These are phyloP conservation scores for Aspergillus cejpii DNA, from an alignment of 2,329 filamentous ascomycete species.

Conservation along the genomic window DNA sequence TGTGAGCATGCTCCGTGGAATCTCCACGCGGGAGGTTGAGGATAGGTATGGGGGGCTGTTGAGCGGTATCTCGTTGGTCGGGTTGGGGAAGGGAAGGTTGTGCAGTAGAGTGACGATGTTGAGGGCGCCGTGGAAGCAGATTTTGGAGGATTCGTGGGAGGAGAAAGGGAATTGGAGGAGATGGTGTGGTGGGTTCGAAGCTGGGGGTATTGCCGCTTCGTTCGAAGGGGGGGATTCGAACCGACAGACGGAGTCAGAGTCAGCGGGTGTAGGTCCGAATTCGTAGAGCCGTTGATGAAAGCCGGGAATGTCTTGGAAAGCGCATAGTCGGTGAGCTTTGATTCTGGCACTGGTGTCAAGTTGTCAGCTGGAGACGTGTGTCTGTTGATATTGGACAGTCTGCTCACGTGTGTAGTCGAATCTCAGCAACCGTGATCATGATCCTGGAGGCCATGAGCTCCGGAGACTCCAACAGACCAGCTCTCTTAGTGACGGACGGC, in stretches of 20 bases:
- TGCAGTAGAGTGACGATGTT: slow-evolving; percentile 24
- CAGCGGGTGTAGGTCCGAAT: slow-evolving; percentile 9
- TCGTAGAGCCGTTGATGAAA: slow-evolving; percentile 21
- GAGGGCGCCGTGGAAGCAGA: slow-evolving; percentile 25
- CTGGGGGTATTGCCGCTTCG: not conserved
- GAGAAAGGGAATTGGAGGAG: slow-evolving; percentile 17
- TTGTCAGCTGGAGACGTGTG: not conserved
- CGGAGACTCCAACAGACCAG: slow-evolving; percentile 4
- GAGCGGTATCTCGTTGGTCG: slow-evolving; percentile 6
- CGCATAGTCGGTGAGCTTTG: slow-evolving; percentile 26
- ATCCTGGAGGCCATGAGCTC: slow-evolving; percentile 20
- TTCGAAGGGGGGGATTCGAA: not conserved
- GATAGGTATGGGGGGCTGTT: slow-evolving; percentile 6
- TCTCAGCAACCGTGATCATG: slow-evolving; percentile 22
- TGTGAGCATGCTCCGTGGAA: slow-evolving; percentile 24
- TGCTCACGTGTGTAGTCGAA: slow-evolving; percentile 22
- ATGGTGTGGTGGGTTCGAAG: not conserved
- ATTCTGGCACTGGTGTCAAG: slow-evolving; percentile 20
- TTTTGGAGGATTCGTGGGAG: slow-evolving; percentile 20
- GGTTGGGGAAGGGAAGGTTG: slow-evolving; percentile 20
- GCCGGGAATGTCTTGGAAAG: slow-evolving; percentile 25
- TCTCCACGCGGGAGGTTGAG: slow-evolving; percentile 3
- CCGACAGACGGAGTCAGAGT: not conserved
- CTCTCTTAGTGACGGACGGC: slow-evolving; percentile 4
- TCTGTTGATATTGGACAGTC: not conserved